Evolutionary conservation across 2,329 filamentous ascomycete species (phyloP), one percentile per base, ranked within the genome.

Genomic region (Nemania bipapillata): DNA sequence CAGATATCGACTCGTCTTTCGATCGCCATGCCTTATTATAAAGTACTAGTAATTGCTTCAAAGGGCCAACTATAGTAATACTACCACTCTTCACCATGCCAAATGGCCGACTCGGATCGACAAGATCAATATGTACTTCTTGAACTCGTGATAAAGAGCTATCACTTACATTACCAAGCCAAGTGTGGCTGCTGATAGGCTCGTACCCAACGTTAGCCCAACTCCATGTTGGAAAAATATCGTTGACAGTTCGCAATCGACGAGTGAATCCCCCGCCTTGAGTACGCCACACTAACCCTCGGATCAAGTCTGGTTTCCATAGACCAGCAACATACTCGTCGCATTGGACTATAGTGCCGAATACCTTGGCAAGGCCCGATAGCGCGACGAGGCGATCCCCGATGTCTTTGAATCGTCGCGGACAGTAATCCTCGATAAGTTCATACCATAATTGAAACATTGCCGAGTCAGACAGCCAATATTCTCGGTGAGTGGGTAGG

Each of bases 391-490:
- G 26, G 49, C 49, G 49, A 53, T 53, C 49, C n/a, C 26, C 17
- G 49, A 53, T 32, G 26, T 53, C 49, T 30, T 3, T 30, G 26
- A 53, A 53, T 53, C 22, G 49, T 53, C 49, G 49, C 32, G 49
- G 24, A 53, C 26, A 30, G 49, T 53, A 53, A 30, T 5, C 28
- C 49, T 53, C 49, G 49, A 53, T 53, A 53, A 53, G 24, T 53
- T 53, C 49, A 26, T 53, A 53, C 49, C 49, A 53, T n/a, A 32
- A 15, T 32, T 26, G 26, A 32, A 53, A 53, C 26, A 53, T 9
- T 4, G 17, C 11, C 17, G 26, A 2, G 15, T 53, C 12, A 32
- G 7, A 15, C 3, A 8, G 0, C 12, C 15, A 32, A 11, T 2
- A 32, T 32, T 17, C 26, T 50, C 2, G 47, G 32, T 11, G 30